A percentile compares a stretch with the other conserved stretches of the same genome.
Evolutionary conservation across 768 basidiomycete species (phyloP).

Genomic region (Serendipita sp.): DNA sequence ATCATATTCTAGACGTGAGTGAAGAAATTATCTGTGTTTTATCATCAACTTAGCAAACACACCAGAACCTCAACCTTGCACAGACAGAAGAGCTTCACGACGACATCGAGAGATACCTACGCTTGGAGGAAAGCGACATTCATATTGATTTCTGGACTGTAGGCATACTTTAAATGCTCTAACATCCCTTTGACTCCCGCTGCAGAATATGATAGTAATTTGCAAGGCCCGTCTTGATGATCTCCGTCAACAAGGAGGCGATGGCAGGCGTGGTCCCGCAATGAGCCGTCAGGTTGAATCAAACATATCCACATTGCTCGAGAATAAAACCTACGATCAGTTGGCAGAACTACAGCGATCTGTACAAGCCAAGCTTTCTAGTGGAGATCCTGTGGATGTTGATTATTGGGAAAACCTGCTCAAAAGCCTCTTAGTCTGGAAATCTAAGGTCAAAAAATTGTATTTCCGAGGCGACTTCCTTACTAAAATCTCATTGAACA

Average conservation of each 20-base stretch:
- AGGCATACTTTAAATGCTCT: constrained; percentile 12
- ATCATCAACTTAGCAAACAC: constrained; percentile 7
- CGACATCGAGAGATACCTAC: constrained; percentile 83
- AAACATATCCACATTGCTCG: constrained; percentile 65
- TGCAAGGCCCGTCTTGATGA: constrained; percentile 80
- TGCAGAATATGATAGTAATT: constrained; percentile 90
- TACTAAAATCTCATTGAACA: background rate
- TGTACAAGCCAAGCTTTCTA: constrained; percentile 73
- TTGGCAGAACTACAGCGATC: constrained; percentile 66
- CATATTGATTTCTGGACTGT: constrained; percentile 99
- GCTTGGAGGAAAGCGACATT: constrained; percentile 63
- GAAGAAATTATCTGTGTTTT: background rate
- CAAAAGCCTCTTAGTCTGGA: constrained; percentile 88
- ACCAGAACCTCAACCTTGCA: constrained; percentile 62
- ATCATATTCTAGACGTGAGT: constrained; percentile 87
- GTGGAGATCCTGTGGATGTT: constrained; percentile 87
- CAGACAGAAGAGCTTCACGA: constrained; percentile 89
- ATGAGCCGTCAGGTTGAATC: constrained; percentile 67
- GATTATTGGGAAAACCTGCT: constrained; percentile 95
- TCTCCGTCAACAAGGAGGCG: constrained; percentile 42
- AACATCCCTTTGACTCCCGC: background rate
- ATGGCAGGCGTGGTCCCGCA: constrained; percentile 33
- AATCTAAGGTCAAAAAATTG: constrained; percentile 56
- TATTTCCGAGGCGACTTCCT: background rate
- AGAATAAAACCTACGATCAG: constrained; percentile 75